Evolutionary conservation across 2,329 filamentous ascomycete genomes (phyloP).

Genomic region (Alternaria gaisen): DNA sequence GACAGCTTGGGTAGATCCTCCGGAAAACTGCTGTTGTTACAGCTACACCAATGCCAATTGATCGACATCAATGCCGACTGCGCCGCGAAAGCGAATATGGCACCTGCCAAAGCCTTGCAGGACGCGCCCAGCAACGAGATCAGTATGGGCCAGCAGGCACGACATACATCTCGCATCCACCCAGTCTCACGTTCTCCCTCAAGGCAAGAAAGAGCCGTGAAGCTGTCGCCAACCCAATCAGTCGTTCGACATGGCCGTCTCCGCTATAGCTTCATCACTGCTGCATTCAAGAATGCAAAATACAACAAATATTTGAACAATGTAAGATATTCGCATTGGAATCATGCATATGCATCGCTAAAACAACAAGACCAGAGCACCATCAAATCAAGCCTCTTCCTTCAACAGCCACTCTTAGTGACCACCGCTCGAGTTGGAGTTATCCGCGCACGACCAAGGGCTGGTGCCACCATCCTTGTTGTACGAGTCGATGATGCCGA

Average conservation of each 20-base stretch:
- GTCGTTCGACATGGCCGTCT: no score
- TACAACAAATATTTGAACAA: not conserved
- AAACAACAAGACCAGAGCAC: not conserved
- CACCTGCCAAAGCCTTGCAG: no score
- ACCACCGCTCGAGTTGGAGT: conserved; percentile 30
- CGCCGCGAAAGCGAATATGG: no score
- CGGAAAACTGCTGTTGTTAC: not conserved
- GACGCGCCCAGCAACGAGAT: no score
- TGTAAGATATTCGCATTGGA: conserved; percentile 4
- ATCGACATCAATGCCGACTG: no score
- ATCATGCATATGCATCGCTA: conserved; percentile 5
- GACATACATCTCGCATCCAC: no score
- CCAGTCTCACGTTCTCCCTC: no score
- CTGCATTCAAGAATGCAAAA: not conserved
- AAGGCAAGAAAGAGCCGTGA: no score
- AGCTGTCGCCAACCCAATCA: no score
- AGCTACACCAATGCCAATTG: rapidly evolving
- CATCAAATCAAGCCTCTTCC: not conserved
- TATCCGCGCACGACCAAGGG: conserved; percentile 39
- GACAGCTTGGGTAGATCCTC: not conserved
- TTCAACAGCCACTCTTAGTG: conserved; percentile 1
- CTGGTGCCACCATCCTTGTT: conserved; percentile 32
- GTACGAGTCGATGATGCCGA: conserved; percentile 39
- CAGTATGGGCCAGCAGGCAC: no score
- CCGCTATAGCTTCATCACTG: not conserved